phyloP scores from a whole-genome alignment of 495 filamentous ascomycete genomes.

The Neurospora sp. region DNA sequence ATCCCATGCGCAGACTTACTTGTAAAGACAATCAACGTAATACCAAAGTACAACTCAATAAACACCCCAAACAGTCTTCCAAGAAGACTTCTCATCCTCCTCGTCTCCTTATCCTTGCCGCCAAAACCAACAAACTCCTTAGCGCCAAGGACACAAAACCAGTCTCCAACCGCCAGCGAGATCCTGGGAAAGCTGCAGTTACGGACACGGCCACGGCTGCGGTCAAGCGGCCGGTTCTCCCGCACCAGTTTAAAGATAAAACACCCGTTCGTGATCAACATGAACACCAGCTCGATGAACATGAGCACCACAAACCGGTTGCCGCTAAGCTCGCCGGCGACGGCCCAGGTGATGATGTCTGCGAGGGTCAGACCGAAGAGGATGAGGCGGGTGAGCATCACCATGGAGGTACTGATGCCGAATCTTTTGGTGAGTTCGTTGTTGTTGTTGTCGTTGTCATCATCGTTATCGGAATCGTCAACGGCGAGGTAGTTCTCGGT shows the following conservation, averaged over 20 bases:
- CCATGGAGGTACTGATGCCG: neutral
- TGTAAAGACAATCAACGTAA: neutral
- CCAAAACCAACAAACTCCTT: neutral
- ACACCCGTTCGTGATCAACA: constrained; percentile 4
- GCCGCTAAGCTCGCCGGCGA: neutral
- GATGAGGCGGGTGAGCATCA: neutral
- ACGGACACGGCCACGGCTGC: neutral
- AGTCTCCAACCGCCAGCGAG: constrained; percentile 5
- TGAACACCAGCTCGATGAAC: constrained; percentile 1
- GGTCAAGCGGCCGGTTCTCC: neutral
- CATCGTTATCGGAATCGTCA: neutral
- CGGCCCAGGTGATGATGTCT: constrained; percentile 2
- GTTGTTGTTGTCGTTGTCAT: neutral
- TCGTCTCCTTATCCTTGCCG: neutral
- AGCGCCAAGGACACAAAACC: neutral
- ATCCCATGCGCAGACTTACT: neutral
- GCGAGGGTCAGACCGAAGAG: neutral
- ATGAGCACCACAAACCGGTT: neutral
- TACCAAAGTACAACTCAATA: constrained; percentile 4
- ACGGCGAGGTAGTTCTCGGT: neutral
- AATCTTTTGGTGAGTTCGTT: neutral
- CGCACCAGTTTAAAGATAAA: neutral
- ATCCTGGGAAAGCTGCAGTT: neutral
- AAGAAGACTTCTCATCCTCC: neutral
- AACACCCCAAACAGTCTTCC: neutral